Evolutionary conservation across 2,329 filamentous ascomycete genomes (phyloP).

Genomic region (Talaromyces pinophilus): DNA sequence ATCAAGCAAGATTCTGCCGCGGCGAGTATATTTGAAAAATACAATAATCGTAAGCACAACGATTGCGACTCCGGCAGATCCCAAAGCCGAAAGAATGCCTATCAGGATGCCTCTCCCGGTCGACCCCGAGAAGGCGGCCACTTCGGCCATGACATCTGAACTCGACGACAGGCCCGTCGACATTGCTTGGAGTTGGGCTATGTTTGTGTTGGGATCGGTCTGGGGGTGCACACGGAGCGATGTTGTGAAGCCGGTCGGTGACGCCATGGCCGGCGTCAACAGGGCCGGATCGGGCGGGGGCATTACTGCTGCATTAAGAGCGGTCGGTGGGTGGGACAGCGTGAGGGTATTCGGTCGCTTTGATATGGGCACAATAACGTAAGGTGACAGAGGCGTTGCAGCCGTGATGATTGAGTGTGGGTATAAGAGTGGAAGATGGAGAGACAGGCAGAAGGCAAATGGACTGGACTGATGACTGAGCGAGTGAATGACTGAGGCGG

Average conservation of each 20-base stretch:
- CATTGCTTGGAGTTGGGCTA: not conserved
- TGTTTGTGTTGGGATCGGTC: not conserved
- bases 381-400: not conserved
- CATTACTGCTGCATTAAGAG: constrained; percentile 24
- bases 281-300: constrained; percentile 23
- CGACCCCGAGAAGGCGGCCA: constrained; percentile 48
- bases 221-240: constrained; percentile 5
- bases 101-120: constrained; percentile 83
- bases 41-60: constrained; percentile 80
- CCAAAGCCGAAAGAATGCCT: constrained; percentile 90
- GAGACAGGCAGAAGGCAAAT: constrained; percentile 16
- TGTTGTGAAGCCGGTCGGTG: constrained; percentile 23
- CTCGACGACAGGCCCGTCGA: not conserved
- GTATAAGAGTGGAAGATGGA: not conserved
- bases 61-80: constrained; percentile 81
- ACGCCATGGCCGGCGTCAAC: constrained; percentile 23
- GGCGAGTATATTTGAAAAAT: constrained; percentile 87
- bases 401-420: not conserved
- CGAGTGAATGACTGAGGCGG: not conserved
- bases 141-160: constrained; percentile 17
- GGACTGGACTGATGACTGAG: not conserved
- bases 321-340: not conserved
- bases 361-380: not conserved
- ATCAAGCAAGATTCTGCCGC: constrained; percentile 89
- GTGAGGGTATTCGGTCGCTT: not conserved